phyloP scores from a whole-genome alignment of 352 stramenopile species.

The Phytophthora sansomeana region DNA sequence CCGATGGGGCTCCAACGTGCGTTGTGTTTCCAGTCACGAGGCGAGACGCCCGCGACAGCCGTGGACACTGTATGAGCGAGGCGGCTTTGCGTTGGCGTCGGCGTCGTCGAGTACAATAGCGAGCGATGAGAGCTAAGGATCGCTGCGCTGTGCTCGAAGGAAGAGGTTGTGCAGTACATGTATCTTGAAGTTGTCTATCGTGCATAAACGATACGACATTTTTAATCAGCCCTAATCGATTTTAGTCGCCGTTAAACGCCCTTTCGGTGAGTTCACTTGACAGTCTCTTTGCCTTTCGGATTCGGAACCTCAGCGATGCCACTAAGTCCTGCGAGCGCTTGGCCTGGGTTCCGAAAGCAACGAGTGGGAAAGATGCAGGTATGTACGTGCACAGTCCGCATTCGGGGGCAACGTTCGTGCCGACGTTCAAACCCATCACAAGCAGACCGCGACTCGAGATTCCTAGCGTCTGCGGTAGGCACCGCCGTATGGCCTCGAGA shows the following conservation, averaged over 20 bases:
- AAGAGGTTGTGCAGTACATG: neutral
- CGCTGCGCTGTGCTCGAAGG: no score
- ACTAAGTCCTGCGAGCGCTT: neutral
- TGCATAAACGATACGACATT: conserved; percentile 3
- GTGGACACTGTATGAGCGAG: neutral
- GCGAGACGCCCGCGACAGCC: neutral
- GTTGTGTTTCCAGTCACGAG: neutral
- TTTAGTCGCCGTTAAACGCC: conserved; percentile 9
- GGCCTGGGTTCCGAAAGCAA: neutral
- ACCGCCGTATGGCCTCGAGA: neutral
- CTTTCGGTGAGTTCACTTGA: conserved; percentile 3
- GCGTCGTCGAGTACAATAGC: neutral
- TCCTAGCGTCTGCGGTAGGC: neutral
- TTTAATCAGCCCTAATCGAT: conserved; percentile 12
- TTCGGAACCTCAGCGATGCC: neutral
- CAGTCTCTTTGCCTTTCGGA: neutral
- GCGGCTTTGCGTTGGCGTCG: neutral
- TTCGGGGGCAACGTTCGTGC: neutral
- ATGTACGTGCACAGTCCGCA: neutral
- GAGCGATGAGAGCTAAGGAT: neutral
- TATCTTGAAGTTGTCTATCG: conserved; percentile 5
- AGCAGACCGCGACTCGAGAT: conserved; percentile 3
- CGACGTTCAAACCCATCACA: neutral
- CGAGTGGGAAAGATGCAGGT: neutral
- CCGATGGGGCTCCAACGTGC: neutral